Conservation (phyloP, 2,329 filamentous ascomycete species). For the Myriosclerotinia curreyana region DNA sequence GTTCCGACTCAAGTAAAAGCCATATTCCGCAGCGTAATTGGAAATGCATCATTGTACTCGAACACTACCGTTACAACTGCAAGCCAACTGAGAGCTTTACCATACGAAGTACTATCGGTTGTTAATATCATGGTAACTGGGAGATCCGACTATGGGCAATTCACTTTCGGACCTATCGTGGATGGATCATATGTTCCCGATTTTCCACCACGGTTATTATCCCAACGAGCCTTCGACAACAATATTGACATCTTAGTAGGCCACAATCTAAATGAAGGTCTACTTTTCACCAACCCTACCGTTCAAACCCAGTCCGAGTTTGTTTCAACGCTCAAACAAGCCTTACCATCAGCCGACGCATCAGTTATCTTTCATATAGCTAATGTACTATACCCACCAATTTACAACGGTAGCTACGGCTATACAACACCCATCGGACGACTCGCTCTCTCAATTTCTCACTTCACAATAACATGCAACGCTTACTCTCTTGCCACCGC, state of each 20-base stretch:
- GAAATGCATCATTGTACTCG: constrained; percentile 8
- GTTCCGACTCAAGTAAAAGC: background rate
- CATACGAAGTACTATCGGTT: background rate
- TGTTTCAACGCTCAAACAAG: background rate
- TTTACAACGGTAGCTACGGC: constrained; percentile 44
- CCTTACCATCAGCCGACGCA: constrained; percentile 2
- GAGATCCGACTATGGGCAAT: constrained; percentile 41
- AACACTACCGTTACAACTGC: background rate
- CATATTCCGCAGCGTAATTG: background rate
- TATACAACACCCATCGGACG: constrained; percentile 48
- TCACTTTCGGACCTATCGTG: constrained; percentile 37
- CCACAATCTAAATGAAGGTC: constrained; percentile 45
- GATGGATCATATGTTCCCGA: constrained; percentile 48
- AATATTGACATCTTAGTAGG: constrained; percentile 46
- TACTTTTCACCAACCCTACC: constrained; percentile 34
- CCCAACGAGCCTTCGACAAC: constrained; percentile 45
- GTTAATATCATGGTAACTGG: background rate
- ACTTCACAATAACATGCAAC: constrained; percentile 50
- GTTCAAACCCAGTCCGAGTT: constrained; percentile 26
- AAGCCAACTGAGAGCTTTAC: background rate
- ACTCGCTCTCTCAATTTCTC: constrained; percentile 43
- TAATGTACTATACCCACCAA: constrained; percentile 48
- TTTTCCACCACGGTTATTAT: constrained; percentile 45
- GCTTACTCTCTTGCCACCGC: constrained; percentile 49
- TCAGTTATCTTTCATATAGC: constrained; percentile 40